phyloP scores from a whole-genome alignment of 2,329 filamentous ascomycete genomes.

The Claviceps pazoutovae region DNA sequence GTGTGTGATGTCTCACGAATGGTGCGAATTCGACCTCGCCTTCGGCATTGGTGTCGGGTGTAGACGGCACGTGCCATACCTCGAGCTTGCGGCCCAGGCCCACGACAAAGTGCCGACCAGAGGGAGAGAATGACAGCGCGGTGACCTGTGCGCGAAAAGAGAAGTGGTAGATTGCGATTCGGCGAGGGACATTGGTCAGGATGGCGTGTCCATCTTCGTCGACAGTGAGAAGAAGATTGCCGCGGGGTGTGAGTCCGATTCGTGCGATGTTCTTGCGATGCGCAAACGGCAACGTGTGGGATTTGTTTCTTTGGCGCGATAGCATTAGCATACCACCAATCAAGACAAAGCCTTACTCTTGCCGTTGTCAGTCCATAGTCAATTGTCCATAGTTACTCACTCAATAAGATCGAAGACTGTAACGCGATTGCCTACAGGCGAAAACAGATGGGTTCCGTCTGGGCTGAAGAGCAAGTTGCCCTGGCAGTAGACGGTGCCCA shows the following conservation, averaged over 20 bases:
- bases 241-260: conserved; percentile 76
- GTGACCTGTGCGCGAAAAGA: conserved; percentile 79
- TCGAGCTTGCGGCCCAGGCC: conserved; percentile 78
- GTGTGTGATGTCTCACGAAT: conserved; percentile 76
- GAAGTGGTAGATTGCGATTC: conserved; percentile 84
- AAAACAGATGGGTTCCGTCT: conserved; percentile 89
- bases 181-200: conserved; percentile 74
- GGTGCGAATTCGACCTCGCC: conserved; percentile 90
- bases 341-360: too few relatives aligned
- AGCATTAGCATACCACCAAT: neutral
- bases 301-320: conserved; percentile 54
- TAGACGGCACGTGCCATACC: conserved; percentile 91
- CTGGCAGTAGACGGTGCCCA: conserved; percentile 96
- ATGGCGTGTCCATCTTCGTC: conserved; percentile 93
- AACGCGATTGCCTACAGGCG: conserved; percentile 90
- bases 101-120: conserved; percentile 80
- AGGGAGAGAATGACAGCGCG: conserved; percentile 79
- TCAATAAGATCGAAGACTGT: conserved; percentile 94
- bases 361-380: too few relatives aligned
- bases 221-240: conserved; percentile 82
- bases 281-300: conserved; percentile 73
- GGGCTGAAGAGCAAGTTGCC: conserved; percentile 94
- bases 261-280: conserved; percentile 88
- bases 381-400: conserved; percentile 33
- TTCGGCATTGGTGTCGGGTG: conserved; percentile 62